These are phyloP conservation scores for Colletotrichum lindemuthianum DNA, from an alignment of 2,329 filamentous ascomycete genomes.

Conservation along the genomic window DNA sequence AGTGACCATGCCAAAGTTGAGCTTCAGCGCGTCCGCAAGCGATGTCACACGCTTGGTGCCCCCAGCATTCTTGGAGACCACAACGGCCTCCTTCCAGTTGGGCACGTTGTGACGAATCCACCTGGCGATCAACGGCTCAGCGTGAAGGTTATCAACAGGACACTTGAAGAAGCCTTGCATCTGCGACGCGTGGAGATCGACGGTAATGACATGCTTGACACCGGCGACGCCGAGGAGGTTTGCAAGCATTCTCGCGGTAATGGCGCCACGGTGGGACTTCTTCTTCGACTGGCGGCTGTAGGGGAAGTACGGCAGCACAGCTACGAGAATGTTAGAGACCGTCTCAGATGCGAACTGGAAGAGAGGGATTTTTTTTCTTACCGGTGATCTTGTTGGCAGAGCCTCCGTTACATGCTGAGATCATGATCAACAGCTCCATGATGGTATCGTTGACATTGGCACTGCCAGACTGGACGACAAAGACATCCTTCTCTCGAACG, in stretches of 20 bases:
- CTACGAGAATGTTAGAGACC: slow-evolving; percentile 52
- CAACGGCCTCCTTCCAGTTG: slow-evolving; percentile 90
- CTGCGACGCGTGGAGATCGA: slow-evolving; percentile 96
- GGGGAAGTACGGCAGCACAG: slow-evolving; percentile 94
- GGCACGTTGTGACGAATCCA: slow-evolving; percentile 93
- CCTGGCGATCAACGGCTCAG: slow-evolving; percentile 91
- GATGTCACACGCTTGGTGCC: slow-evolving; percentile 98
- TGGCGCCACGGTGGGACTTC: slow-evolving; percentile 95
- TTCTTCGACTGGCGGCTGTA: slow-evolving; percentile 99
- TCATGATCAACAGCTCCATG: slow-evolving; percentile 99
- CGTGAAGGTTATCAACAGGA: slow-evolving; percentile 96
- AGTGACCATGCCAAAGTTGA: slow-evolving; percentile 97
- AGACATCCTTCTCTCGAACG: slow-evolving; percentile 98
- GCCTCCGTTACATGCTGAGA: slow-evolving; percentile 96
- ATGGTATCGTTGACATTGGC: slow-evolving; percentile 97
- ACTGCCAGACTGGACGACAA: slow-evolving; percentile 97
- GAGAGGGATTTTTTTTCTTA: slow-evolving; percentile 53
- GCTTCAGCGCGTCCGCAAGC: slow-evolving; percentile 91
- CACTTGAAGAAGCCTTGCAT: slow-evolving; percentile 99
- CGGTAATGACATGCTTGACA: slow-evolving; percentile 96
- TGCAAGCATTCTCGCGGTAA: slow-evolving; percentile 96
- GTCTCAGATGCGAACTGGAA: slow-evolving; percentile 20
- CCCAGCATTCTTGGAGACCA: slow-evolving; percentile 97
- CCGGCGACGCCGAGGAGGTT: slow-evolving; percentile 94
- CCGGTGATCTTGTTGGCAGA: slow-evolving; percentile 97